These are phyloP conservation scores for Kokia cookei DNA, from an alignment of 441 rosid species.

Conservation along the genomic window DNA sequence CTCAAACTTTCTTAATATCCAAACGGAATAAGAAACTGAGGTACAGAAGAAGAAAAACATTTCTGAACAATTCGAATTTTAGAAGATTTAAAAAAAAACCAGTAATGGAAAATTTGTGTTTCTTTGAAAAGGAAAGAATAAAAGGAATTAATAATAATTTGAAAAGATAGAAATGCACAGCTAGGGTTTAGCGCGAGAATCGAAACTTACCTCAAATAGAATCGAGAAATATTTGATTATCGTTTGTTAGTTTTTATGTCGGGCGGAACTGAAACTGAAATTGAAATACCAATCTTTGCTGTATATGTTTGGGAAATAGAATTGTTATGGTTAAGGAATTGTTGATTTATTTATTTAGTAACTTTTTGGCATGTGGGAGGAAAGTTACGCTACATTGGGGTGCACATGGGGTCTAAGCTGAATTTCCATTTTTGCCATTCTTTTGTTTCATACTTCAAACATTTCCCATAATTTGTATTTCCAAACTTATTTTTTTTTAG, in stretches of 20 bases:
- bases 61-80: neutral
- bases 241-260: neutral
- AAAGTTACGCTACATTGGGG: neutral
- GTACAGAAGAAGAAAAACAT: neutral
- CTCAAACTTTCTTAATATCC: neutral
- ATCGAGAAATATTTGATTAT: neutral
- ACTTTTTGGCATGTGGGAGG: neutral
- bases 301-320: neutral
- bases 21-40: neutral
- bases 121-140: neutral
- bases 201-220: slow-evolving; percentile 5
- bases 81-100: neutral
- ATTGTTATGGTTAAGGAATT: neutral
- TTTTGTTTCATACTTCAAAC: neutral
- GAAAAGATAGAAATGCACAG: neutral
- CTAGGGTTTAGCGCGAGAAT: neutral
- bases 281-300: neutral
- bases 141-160: neutral
- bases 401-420: neutral
- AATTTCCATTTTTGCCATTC: neutral
- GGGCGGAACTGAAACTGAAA: neutral
- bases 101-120: neutral
- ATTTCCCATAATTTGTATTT: too few species aligned
- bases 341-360: neutral
- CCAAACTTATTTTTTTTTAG: too few species aligned